Evolutionary conservation across 257 asterid species (phyloP), one percentile per base, ranked within the genome.

Genomic region (Nicotiana otophora): DNA sequence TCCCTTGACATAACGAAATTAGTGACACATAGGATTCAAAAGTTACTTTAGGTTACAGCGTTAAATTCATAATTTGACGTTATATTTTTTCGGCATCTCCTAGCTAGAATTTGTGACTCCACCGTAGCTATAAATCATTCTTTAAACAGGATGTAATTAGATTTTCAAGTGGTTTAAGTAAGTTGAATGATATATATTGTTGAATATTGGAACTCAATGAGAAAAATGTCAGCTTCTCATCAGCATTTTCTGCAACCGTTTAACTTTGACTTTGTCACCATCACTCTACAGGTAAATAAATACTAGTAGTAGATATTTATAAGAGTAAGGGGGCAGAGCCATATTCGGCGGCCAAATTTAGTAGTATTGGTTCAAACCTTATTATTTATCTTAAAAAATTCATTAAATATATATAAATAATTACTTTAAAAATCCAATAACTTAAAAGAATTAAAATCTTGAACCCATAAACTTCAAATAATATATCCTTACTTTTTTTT

Each of bases 211-310:
- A 39, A 70, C n/a, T 39, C 78, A 1, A 20, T 11, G 34, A 70
- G 11, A 69, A 69, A 39, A 39, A 36, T 11, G 31, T 69, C 78
- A 39, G 78, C 78, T 69, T 69, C 57, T 69, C 57, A 69, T 39
- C 42, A 36, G 33, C 42, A 69, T 39, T 19, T 19, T 10, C 10
- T 39, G 77, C 1, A 19, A 42, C n/a, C 57, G 20, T 69, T 69
- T 39, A 5, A n/a, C 57, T 69, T 69, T 39, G n/a, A 39, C 57
- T 20, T n/a, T 10, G 5, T 39, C 57, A 39, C 23, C 19, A 34
- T 68, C 54, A 15, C 51, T 33, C 46, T 33, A 2, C 3, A 16
- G 46, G 26, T 33, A 0, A 33, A 33, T 17, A 39, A 7, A 33
- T 9, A n/a, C n/a, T n/a, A n/a, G n/a, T n/a, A n/a, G n/a, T n/a